These are phyloP conservation scores for Jackrogersella minutella DNA, from an alignment of 495 filamentous ascomycete genomes.

Conservation along the genomic window DNA sequence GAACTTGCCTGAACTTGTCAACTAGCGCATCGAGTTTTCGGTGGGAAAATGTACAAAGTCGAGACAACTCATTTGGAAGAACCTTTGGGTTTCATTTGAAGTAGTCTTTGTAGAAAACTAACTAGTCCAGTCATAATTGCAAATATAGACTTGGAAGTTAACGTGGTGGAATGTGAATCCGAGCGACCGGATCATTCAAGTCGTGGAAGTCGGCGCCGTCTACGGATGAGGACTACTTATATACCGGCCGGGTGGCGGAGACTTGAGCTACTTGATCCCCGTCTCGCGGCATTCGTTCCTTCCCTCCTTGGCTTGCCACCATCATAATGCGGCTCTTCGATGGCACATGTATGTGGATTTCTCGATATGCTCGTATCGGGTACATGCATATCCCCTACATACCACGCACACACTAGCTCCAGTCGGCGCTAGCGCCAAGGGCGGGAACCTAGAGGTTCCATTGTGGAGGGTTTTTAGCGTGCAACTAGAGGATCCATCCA, in stretches of 20 bases:
- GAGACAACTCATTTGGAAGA: background rate
- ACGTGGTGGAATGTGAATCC: background rate
- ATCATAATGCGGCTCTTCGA: slow-evolving; percentile 30
- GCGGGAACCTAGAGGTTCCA: too few species aligned
- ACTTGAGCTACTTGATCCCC: background rate
- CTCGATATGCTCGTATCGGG: slow-evolving; percentile 2
- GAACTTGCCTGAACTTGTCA: background rate
- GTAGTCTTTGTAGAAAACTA: slow-evolving; percentile 16
- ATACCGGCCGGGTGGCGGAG: slow-evolving; percentile 12
- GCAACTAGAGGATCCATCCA: slow-evolving; percentile 1
- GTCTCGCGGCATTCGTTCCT: slow-evolving; percentile 8
- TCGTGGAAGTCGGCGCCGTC: background rate
- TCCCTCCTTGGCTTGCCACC: slow-evolving; percentile 8
- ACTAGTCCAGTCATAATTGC: background rate
- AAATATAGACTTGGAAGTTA: background rate
- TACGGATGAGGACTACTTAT: slow-evolving; percentile 9
- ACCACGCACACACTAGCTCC: background rate
- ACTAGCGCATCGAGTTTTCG: background rate
- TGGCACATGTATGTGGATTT: background rate
- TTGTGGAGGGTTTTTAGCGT: slow-evolving; percentile 9
- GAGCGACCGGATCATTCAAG: slow-evolving; percentile 4
- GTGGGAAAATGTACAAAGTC: background rate
- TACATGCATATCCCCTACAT: background rate
- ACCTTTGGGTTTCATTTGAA: background rate
- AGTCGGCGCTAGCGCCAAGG: slow-evolving; percentile 24